Evolutionary conservation across 169 alveolate species (phyloP), one percentile per base, ranked within the genome.

Genomic region (Eimeria acervulina): DNA sequence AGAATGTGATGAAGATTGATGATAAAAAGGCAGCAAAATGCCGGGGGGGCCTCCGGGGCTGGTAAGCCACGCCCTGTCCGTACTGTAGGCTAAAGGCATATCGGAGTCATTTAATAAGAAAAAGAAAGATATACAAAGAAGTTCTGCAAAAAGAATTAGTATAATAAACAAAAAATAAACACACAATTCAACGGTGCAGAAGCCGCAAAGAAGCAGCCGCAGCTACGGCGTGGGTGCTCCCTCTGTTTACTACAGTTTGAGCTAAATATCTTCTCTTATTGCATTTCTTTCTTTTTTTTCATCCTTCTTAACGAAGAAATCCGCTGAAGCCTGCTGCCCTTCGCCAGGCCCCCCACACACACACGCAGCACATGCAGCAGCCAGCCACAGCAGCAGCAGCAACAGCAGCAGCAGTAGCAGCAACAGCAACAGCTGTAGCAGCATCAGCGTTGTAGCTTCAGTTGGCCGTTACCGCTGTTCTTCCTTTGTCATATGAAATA

Each of bases 331-430:
- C 1, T n/a, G 21, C 40, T 10, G 23, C 28, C 21, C 78, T 31
- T 68, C 44, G 1, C 15, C 8, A 68, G 78, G 78, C 78, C 78
- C 78, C 78, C n/a, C 78, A 68, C 44, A 68, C 78, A 63, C 74
- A 59, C 68, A 21, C 28, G 78, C 44, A 68, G 78, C 23, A 68
- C 78, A 68, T 68, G 78, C 78, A 68, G 44, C 78, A 68, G 44
- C 78, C 78, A 68, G 78, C 78, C 44, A 31, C 74, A 63, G 15
- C 2, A 55, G 66, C 26, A n/a, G n/a, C n/a, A n/a, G 68, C 68
- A 59, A n/a, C 68, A 59, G 68, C 68, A 17, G 68, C 68, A 13
- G 19, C 68, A 21, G 28, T 19, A 5, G 68, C 68, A 59, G 68
- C 19, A 59, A 19, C 19, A 17, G 19, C 19, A 21, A 1, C 68